phyloP scores from a whole-genome alignment of 176 grass and related monocot genomes.

The Alloteropsis semialata region DNA sequence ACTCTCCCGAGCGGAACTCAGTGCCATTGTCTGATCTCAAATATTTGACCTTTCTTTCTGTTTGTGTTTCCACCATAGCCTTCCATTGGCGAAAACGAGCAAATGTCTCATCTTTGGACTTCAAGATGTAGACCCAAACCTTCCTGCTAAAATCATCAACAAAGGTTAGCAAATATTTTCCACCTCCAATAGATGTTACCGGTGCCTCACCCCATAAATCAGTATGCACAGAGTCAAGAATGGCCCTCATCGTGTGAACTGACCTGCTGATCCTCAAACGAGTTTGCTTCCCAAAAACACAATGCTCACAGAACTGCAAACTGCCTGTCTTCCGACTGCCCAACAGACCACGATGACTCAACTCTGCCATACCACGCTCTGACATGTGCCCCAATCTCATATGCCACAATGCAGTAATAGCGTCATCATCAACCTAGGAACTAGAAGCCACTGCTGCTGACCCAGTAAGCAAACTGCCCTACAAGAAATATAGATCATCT shows the following conservation, averaged over 20 bases:
- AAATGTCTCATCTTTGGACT: background rate
- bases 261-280: background rate
- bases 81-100: background rate
- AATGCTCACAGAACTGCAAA: background rate
- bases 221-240: background rate
- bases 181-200: background rate
- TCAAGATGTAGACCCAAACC: background rate
- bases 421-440: background rate
- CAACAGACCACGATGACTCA: background rate
- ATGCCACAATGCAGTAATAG: background rate
- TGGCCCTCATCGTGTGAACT: background rate
- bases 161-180: background rate
- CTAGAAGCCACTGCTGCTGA: background rate
- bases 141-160: background rate
- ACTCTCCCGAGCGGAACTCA: background rate
- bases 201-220: background rate
- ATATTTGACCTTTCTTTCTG: background rate
- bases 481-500: background rate
- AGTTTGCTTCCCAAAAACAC: background rate
- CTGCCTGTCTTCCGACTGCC: background rate
- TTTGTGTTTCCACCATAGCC: background rate
- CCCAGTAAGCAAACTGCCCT: background rate
- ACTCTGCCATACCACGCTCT: background rate
- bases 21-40: background rate
- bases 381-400: background rate